Percentiles rank a stretch among this genome's conserved stretches.
Evolutionary conservation across 345 rosid species (phyloP).

Genomic region (Citrus sinensis): DVS_A1.0 CM039163.1:3970001-3970500

Average conservation of each 20-base stretch:
- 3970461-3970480: constrained; percentile 58
- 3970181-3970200: constrained; percentile 94
- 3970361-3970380: neutral
- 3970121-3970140: constrained; percentile 80
- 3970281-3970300: neutral
- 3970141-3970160: constrained; percentile 77
- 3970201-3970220: constrained; percentile 57
- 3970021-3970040: constrained; percentile 13
- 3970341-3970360: neutral
- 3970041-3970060: constrained; percentile 7
- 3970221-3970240: neutral
- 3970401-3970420: neutral
- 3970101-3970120: constrained; percentile 59
- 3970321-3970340: neutral
- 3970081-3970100: constrained; percentile 20
- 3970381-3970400: neutral
- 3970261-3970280: neutral
- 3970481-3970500: constrained; percentile 43
- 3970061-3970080: constrained; percentile 13
- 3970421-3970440: constrained; percentile 4
- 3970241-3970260: neutral
- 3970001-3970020: neutral
- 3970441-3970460: constrained; percentile 61
- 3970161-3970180: constrained; percentile 74
- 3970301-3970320: neutral